These are phyloP conservation scores for Ophiosphaerella herpotricha DNA, from an alignment of 2,329 filamentous ascomycete species.

Conservation along the genomic window DNA sequence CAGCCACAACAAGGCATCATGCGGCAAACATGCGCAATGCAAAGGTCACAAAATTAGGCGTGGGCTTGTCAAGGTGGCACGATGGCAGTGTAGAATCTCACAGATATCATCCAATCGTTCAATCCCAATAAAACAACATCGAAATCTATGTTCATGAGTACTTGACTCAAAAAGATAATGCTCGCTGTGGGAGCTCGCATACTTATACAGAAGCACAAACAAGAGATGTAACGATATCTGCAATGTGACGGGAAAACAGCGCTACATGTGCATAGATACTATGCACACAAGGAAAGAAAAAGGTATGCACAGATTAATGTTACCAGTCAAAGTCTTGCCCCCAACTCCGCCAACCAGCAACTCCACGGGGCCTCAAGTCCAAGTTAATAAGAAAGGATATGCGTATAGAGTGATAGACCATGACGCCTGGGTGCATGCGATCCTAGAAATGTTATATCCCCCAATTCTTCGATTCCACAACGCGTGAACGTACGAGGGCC, in stretches of 20 bases:
- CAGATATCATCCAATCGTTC: not conserved
- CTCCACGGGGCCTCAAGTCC: too few relatives aligned
- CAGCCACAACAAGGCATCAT: not conserved
- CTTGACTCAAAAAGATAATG: constrained; percentile 4
- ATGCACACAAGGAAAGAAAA: constrained; percentile 12
- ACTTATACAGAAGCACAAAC: constrained; percentile 16
- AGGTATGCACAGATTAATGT: too few relatives aligned
- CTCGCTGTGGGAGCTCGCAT: constrained; percentile 3
- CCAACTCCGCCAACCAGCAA: too few relatives aligned
- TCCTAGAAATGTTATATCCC: too few relatives aligned
- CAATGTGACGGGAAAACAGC: constrained; percentile 4
- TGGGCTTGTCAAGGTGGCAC: not conserved
- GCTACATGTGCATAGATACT: constrained; percentile 6
- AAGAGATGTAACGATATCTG: not conserved
- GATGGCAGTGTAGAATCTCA: not conserved
- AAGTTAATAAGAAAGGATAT: too few relatives aligned
- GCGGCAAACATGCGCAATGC: not conserved
- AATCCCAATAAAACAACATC: not conserved
- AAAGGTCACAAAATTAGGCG: not conserved
- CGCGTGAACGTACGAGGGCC: too few relatives aligned
- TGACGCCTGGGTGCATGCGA: too few relatives aligned
- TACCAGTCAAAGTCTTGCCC: too few relatives aligned
- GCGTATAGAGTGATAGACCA: too few relatives aligned
- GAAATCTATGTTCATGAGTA: constrained; percentile 14
- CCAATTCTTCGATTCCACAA: too few relatives aligned